phyloP scores from a whole-genome alignment of 805 yeast genomes.

The Torulaspora gathmanii region DNA sequence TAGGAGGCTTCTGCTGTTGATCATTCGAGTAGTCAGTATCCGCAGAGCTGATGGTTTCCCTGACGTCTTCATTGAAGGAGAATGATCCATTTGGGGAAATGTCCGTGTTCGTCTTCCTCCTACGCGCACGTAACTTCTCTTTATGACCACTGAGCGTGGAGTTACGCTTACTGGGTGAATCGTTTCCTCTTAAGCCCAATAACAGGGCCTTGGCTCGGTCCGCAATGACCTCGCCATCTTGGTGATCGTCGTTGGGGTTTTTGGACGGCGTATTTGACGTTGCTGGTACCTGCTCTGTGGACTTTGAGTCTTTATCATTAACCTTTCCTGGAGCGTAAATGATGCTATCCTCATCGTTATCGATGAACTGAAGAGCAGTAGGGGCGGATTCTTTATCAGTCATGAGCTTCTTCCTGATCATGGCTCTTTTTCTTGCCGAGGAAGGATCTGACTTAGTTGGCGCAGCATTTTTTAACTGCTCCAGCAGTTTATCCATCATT shows the following conservation, averaged over 20 bases:
- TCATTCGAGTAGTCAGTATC: conserved; percentile 5
- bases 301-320: conserved; percentile 1
- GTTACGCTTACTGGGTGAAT: conserved; percentile 21
- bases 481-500: conserved; percentile 82
- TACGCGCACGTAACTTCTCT: conserved; percentile 29
- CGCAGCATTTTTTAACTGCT: conserved; percentile 82
- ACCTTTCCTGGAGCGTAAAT: conserved; percentile 29
- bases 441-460: conserved; percentile 71
- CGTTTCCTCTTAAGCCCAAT: conserved; percentile 51
- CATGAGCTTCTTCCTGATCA: conserved; percentile 59
- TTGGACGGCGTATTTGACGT: conserved; percentile 1
- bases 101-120: conserved; percentile 18
- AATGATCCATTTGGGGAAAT: conserved; percentile 14
- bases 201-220: conserved; percentile 59
- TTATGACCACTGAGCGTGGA: conserved; percentile 28
- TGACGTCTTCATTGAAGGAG: conserved; percentile 15
- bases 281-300: conserved; percentile 6
- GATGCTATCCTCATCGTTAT: conserved; percentile 28
- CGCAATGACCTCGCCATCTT: conserved; percentile 30
- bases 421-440: conserved; percentile 75
- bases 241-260: background rate
- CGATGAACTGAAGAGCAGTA: conserved; percentile 16
- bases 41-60: conserved; percentile 2
- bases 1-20: background rate
- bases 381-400: conserved; percentile 22